phyloP scores from a whole-genome alignment of 2,329 filamentous ascomycete genomes.

The Daldinia sp. region DNA sequence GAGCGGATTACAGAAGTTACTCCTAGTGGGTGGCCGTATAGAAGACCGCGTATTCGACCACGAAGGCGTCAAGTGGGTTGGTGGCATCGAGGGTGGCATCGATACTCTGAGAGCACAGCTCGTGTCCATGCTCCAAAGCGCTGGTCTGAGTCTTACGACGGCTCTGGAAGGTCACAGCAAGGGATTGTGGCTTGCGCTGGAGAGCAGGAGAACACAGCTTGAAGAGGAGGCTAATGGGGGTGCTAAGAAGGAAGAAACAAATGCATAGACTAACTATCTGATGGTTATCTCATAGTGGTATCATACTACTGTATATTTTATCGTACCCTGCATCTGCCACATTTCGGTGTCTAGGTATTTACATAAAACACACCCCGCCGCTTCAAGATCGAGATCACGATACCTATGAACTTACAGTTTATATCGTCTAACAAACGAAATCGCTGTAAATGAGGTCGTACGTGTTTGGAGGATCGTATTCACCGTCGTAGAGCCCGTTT shows the following conservation, averaged over 20 bases:
- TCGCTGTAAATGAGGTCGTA: too few relatives aligned
- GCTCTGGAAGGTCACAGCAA: slow-evolving; percentile 82
- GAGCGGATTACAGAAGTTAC: slow-evolving; percentile 82
- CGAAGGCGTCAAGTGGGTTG: slow-evolving; percentile 70
- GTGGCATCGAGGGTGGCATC: slow-evolving; percentile 81
- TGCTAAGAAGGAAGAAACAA: slow-evolving; percentile 44
- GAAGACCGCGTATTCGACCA: slow-evolving; percentile 86
- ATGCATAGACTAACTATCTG: slow-evolving; percentile 24
- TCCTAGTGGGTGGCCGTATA: slow-evolving; percentile 85
- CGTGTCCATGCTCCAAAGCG: slow-evolving; percentile 79
- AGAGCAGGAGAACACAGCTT: slow-evolving; percentile 80
- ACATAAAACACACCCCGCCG: not conserved
- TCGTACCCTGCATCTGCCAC: not conserved
- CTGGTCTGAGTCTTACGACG: slow-evolving; percentile 78
- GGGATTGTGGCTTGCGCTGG: slow-evolving; percentile 87
- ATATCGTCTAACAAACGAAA: too few relatives aligned
- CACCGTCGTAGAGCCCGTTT: too few relatives aligned
- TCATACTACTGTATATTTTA: slow-evolving; percentile 17
- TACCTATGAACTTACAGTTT: not conserved
- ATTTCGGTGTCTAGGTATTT: not conserved
- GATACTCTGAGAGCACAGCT: slow-evolving; percentile 84
- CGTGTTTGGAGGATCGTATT: too few relatives aligned
- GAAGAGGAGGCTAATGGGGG: slow-evolving; percentile 69
- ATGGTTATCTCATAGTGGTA: not conserved
- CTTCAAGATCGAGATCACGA: not conserved